Evolutionary conservation across 495 filamentous ascomycete species (phyloP), one percentile per base, ranked within the genome.

Genomic region (Neurospora sp.): DNA sequence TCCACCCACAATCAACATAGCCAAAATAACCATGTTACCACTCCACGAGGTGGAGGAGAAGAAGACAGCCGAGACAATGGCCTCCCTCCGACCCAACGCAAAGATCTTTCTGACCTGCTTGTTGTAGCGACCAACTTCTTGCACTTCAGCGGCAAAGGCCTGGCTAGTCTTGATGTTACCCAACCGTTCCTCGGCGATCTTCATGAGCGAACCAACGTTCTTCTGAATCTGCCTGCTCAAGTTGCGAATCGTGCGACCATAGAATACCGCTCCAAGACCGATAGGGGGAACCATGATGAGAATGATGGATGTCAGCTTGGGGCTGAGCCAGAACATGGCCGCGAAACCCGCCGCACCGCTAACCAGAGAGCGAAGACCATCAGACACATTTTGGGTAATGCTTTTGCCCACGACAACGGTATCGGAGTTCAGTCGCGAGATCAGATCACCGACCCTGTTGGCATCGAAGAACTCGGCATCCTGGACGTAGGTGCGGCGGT

Each of bases 391-490:
- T 76, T 98, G 96, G 10, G 96, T 98, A 76, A 99, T 96, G 81
- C 93, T 96, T 83, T 99, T 99, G 75, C 94, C 96, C 40, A 98
- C 95, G 75, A 99, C 94, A 75, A 98, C 91, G 1, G 96, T 98
- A 79, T 99, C 96, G 9, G 94, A 97, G 76, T 94, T 93, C 27
- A 99, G 89, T 16, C 96, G 89, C 68, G 95, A 98, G 76, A 98
- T 97, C 75, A 99, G 83, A 79, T 99, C 96, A 75, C 96, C 96
- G 44, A 97, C 94, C 22, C 96, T 87, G 82, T 99, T 99, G 44
- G 96, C 96, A 79, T 99, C 96, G 79, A 98, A 99, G 85, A 99
- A 99, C 78, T 99, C 96, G 72, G 96, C 96, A 80, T 99, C 94
- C 78, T 99, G 96, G 27, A 94, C 84, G 73, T 96, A 96, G 0